Conservation (phyloP, 1,284 basidiomycete genomes). For the Papiliotrema fonsecae region DNA sequence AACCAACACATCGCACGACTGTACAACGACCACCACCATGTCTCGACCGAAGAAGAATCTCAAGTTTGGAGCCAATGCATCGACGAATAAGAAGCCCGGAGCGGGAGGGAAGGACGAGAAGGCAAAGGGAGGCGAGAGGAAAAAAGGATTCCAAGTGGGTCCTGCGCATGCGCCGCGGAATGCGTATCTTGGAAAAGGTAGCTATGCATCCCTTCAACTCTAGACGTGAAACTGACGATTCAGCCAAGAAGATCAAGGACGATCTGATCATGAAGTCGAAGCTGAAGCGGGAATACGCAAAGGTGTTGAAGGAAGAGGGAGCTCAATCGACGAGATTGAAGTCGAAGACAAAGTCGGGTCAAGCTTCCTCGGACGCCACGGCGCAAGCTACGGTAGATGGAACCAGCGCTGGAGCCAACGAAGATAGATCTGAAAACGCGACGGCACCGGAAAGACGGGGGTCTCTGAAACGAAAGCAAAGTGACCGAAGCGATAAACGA, state of each 20-base stretch:
- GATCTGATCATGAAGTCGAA: conserved; percentile 53
- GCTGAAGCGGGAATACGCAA: conserved; percentile 52
- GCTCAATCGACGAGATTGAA: conserved; percentile 35
- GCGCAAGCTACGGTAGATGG: background rate
- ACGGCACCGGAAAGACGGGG: background rate
- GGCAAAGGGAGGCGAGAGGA: conserved; percentile 1
- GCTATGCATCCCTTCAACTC: conserved; percentile 3
- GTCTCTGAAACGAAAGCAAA: background rate
- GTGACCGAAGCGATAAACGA: background rate
- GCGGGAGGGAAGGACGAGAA: background rate
- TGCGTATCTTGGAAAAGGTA: conserved; percentile 50
- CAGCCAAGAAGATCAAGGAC: conserved; percentile 53
- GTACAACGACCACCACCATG: background rate
- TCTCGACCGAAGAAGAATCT: background rate
- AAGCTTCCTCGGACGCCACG: background rate
- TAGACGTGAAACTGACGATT: background rate
- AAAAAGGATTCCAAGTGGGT: conserved; percentile 42
- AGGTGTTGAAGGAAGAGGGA: conserved; percentile 49
- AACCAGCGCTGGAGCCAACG: background rate
- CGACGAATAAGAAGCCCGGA: no score
- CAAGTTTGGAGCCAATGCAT: no score
- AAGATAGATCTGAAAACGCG: background rate
- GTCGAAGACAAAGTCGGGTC: conserved; percentile 2
- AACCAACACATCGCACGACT: background rate
- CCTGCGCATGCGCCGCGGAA: conserved; percentile 42